These are phyloP conservation scores for Phytophthora sojae DNA, from an alignment of 352 stramenopile genomes.

Conservation along the genomic window DNA sequence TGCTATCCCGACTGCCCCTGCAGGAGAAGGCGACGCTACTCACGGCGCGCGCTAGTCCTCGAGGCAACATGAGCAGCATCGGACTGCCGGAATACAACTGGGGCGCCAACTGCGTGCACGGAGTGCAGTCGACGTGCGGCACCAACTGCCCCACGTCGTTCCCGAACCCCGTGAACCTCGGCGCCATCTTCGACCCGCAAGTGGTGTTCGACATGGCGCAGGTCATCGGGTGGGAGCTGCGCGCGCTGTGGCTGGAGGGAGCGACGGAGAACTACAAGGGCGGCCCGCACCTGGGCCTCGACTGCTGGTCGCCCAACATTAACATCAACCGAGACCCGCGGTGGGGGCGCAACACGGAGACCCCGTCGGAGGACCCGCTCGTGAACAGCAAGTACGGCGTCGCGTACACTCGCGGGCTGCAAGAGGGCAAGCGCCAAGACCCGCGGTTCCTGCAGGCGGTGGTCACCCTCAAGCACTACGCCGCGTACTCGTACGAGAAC, in stretches of 20 bases:
- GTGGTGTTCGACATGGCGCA: conserved; percentile 84
- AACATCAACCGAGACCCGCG: conserved; percentile 96
- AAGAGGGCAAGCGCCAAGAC: conserved; percentile 69
- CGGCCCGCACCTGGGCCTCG: conserved; percentile 83
- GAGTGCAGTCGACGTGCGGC: conserved; percentile 86
- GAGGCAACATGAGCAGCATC: conserved; percentile 80
- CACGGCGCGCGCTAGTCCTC: conserved; percentile 71
- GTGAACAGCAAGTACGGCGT: conserved; percentile 93
- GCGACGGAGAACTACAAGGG: conserved; percentile 71
- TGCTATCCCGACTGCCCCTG: conserved; percentile 76
- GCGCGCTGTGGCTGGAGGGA: conserved; percentile 80
- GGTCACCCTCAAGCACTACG: conserved; percentile 95
- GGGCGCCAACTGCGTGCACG: conserved; percentile 95
- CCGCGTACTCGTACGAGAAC: conserved; percentile 91
- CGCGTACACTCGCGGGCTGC: conserved; percentile 90
- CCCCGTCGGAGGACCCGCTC: conserved; percentile 93
- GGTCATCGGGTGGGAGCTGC: conserved; percentile 88
- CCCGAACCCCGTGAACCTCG: conserved; percentile 91
- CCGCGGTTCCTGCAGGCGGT: conserved; percentile 79
- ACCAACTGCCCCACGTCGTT: conserved; percentile 90
- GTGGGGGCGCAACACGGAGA: conserved; percentile 95
- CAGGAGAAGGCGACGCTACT: conserved; percentile 77
- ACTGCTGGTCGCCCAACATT: conserved; percentile 95
- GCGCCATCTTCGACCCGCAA: conserved; percentile 87
- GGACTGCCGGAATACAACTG: conserved; percentile 93